Base-by-base conservation (phyloP, 2,329 filamentous ascomycete genomes). In the Pyricularia grisea region DNA sequence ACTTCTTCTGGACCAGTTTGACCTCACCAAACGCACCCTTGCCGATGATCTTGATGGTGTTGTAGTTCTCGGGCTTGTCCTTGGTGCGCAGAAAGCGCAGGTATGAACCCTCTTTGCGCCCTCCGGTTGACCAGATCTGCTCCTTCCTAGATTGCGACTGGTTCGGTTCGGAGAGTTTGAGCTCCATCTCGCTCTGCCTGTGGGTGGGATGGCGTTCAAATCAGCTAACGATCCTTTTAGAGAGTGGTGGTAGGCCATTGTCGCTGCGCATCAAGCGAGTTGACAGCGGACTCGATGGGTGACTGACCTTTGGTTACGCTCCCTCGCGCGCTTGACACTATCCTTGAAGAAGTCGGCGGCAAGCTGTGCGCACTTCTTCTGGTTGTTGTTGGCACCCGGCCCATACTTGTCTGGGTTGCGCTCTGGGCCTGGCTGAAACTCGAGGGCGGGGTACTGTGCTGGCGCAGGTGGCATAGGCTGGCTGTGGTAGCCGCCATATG, bases 11-110 rank as follows among this genome's bases (percentile, higher is more conserved):
- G 70, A 99, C 95, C 71, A 99, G 86, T 82, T 97, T 97, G 75
- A 99, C 95, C 80, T 99, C 95, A 78, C 95, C 95, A 76, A 99
- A 99, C 17, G 95, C 95, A 80, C 95, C 95, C 85, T 99, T 99
- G 77, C 95, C 95, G 74, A 99, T 99, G 74, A 98, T 94, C 85
- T 98, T 98, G 80, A 98, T 86, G 1, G 94, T 98, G 72, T 89
- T 88, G 84, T 98, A 99, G 82, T 98, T 98, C 74, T 94, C 90
- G 12, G 94, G 93, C 79, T 90, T 91, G 78, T 98, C 94, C 79
- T 93, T 94, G 69, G 94, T 97, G 69, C 94, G 90, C 75, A 98
- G 83, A 83, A 98, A 97, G 58, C 94, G 92, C 72, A 99, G 84
- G 79, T 97, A 98, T 75, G 93, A 92, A 67, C 92, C 93, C 79